Conservation (phyloP, 1,284 basidiomycete species). For the Sporisorium exsertum region DNA sequence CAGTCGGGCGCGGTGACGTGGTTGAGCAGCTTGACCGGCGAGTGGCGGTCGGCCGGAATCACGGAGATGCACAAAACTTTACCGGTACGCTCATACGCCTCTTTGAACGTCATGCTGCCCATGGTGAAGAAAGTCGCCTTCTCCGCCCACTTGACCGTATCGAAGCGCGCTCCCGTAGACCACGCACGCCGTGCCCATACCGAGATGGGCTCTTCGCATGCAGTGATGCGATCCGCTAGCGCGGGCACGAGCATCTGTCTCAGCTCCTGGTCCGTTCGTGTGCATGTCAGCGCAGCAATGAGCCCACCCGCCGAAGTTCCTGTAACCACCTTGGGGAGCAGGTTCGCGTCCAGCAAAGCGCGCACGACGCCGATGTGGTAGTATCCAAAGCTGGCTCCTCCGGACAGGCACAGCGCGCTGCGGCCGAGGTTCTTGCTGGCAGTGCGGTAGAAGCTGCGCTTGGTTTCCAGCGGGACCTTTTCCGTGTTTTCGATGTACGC, state of each 20-base stretch:
- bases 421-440: constrained; percentile 88
- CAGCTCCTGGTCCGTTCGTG: constrained; percentile 89
- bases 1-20: constrained; percentile 93
- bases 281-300: constrained; percentile 78
- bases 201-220: constrained; percentile 80
- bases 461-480: constrained; percentile 83
- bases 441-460: constrained; percentile 89
- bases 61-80: constrained; percentile 91
- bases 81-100: constrained; percentile 93
- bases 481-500: constrained; percentile 52
- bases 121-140: constrained; percentile 85
- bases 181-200: constrained; percentile 83
- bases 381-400: constrained; percentile 93
- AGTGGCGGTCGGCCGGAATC: constrained; percentile 89
- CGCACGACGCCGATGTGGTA: constrained; percentile 88
- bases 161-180: constrained; percentile 92
- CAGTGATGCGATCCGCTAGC: constrained; percentile 84
- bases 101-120: constrained; percentile 93
- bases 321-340: constrained; percentile 86
- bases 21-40: constrained; percentile 91
- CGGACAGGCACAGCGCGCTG: constrained; percentile 91
- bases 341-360: constrained; percentile 86
- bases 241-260: constrained; percentile 73
- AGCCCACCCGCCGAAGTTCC: constrained; percentile 94
- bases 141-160: constrained; percentile 86